Evolutionary conservation across 495 filamentous ascomycete genomes (phyloP).

Genomic region (Neurospora hispaniola): DNA sequence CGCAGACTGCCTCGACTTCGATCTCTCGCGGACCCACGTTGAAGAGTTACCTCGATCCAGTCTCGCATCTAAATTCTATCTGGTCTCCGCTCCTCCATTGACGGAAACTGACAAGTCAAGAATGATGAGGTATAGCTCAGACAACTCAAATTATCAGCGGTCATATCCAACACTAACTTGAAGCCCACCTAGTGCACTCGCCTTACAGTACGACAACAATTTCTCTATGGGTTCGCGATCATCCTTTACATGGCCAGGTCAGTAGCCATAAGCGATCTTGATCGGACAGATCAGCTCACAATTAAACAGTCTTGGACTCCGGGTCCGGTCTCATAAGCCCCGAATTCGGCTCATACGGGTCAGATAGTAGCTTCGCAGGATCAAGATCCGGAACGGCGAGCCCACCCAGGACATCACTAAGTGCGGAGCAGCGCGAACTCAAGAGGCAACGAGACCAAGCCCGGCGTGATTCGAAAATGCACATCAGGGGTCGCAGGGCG

Average conservation of each 20-base stretch:
- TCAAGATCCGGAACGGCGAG: slow-evolving; percentile 37
- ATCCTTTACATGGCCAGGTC: slow-evolving; percentile 34
- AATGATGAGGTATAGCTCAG: slow-evolving; percentile 32
- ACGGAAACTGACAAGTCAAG: slow-evolving; percentile 7
- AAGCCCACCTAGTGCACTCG: slow-evolving; percentile 27
- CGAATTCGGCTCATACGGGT: slow-evolving; percentile 27
- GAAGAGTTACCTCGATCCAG: neutral
- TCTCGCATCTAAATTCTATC: neutral
- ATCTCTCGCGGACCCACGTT: neutral
- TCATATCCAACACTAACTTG: slow-evolving; percentile 1
- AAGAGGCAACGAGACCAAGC: slow-evolving; percentile 39
- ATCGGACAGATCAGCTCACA: slow-evolving; percentile 7
- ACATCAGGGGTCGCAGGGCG: slow-evolving; percentile 27
- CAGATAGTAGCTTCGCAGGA: slow-evolving; percentile 32
- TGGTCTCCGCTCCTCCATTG: neutral
- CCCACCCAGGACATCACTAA: slow-evolving; percentile 33
- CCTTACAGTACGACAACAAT: slow-evolving; percentile 34
- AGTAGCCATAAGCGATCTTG: neutral
- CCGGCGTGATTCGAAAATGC: slow-evolving; percentile 31
- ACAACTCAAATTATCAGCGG: neutral
- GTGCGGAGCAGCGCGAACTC: slow-evolving; percentile 37
- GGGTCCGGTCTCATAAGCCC: slow-evolving; percentile 27
- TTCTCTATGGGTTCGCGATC: slow-evolving; percentile 36
- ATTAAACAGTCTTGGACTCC: slow-evolving; percentile 24
- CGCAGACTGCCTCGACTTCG: slow-evolving; percentile 22